These are phyloP conservation scores for Durusdinium trenchii DNA, from an alignment of 73 alveolate species.

Conservation along the genomic window DNA sequence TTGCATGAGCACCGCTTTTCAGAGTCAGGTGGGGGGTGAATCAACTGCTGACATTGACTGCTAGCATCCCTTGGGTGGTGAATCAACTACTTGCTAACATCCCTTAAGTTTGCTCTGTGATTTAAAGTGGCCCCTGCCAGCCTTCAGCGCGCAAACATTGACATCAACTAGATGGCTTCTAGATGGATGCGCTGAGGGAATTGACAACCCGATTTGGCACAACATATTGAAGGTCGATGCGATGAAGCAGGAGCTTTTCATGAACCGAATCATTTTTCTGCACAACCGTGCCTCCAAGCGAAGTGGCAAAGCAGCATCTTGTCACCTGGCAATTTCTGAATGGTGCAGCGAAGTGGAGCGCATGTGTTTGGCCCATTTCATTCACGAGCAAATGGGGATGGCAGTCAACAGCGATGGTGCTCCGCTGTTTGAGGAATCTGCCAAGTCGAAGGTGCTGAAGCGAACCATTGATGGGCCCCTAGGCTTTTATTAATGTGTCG, in stretches of 20 bases:
- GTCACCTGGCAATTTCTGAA: background rate
- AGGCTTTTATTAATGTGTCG: background rate
- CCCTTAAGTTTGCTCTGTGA: too few relatives aligned
- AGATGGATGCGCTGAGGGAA: background rate
- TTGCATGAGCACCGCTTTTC: background rate
- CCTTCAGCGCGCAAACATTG: constrained; percentile 1
- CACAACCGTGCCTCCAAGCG: constrained; percentile 24
- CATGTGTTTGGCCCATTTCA: background rate
- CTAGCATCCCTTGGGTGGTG: background rate
- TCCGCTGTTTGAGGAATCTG: background rate
- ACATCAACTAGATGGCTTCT: background rate
- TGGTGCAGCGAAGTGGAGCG: constrained; percentile 31
- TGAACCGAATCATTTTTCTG: background rate
- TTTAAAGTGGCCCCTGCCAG: constrained; percentile 25
- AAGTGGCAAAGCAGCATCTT: constrained; percentile 8
- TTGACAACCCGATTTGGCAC: constrained; percentile 23
- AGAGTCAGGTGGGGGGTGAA: constrained; percentile 19
- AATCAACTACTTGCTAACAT: background rate
- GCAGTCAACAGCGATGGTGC: background rate
- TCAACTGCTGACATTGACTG: background rate
- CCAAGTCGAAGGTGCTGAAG: background rate
- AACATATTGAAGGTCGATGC: background rate
- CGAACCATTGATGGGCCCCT: constrained; percentile 3
- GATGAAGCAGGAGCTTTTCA: background rate
- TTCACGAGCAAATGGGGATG: background rate